Conservation (phyloP, 1,284 basidiomycete species). For the Cerioporus squamosus region DNA sequence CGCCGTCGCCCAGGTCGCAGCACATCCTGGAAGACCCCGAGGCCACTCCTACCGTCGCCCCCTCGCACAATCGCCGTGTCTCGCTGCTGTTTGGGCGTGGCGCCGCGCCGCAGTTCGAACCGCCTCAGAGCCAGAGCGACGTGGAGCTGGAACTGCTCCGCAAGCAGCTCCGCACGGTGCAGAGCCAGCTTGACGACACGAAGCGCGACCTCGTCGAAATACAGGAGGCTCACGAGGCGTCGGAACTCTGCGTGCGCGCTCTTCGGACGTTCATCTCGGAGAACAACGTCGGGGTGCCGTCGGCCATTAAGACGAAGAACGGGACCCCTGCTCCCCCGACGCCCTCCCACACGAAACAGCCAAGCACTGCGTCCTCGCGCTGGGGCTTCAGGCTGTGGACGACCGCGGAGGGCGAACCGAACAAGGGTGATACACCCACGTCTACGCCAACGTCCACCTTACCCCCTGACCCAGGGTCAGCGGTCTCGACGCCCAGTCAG, state of each 20-base stretch:
- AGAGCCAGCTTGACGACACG: constrained; percentile 64
- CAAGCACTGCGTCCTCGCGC: constrained; percentile 27
- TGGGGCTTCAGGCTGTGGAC: constrained; percentile 67
- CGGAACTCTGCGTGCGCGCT: constrained; percentile 83
- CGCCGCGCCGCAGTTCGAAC: constrained; percentile 39
- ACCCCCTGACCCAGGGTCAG: constrained; percentile 22
- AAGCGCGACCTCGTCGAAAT: constrained; percentile 74
- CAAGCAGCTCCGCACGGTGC: constrained; percentile 62
- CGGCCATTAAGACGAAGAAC: constrained; percentile 12
- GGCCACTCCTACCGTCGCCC: constrained; percentile 25
- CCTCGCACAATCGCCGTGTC: constrained; percentile 47
- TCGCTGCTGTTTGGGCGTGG: constrained; percentile 58
- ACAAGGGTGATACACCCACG: constrained; percentile 18
- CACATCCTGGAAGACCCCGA: constrained; percentile 28
- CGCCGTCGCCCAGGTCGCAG: constrained; percentile 30
- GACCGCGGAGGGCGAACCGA: constrained; percentile 28
- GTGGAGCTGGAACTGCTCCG: constrained; percentile 57
- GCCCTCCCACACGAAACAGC: constrained; percentile 21
- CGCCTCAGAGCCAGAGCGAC: constrained; percentile 14
- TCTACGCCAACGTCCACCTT: constrained; percentile 24
- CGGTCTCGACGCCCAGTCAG: constrained; percentile 37
- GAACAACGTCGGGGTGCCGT: constrained; percentile 57
- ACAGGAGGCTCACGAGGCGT: constrained; percentile 84
- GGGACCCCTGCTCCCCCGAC: constrained; percentile 33
- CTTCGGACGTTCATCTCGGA: constrained; percentile 86